Percentiles rank a stretch among this genome's conserved stretches.
These are phyloP conservation scores for Pulicaria dysenterica DNA, from an alignment of 129 eudicot genomes.

Conservation along the genomic window DNA sequence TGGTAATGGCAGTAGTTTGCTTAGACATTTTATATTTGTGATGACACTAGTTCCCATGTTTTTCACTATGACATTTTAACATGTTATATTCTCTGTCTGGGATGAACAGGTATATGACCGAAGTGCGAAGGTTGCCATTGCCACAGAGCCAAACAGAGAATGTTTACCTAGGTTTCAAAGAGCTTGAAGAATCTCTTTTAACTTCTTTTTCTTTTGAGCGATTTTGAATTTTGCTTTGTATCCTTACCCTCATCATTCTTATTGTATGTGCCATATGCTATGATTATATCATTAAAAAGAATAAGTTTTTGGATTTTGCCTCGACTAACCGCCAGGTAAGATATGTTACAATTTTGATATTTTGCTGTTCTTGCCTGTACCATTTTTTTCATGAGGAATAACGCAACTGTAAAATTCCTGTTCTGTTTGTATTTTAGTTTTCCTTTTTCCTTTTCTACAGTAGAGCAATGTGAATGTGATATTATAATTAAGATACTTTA, in stretches of 20 bases:
- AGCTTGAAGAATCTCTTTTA: conserved; percentile 88
- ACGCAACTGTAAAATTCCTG: background rate
- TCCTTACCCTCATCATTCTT: conserved; percentile 8
- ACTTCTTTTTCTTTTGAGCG: conserved; percentile 65
- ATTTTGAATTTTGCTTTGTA: conserved; percentile 42
- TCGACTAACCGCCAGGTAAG: background rate
- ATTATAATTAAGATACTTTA: no score
- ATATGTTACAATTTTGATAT: background rate
- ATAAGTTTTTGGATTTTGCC: conserved; percentile 18
- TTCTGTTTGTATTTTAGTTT: background rate
- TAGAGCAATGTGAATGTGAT: background rate
- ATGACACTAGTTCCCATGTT: background rate
- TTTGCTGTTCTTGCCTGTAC: background rate
- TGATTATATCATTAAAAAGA: conserved; percentile 15
- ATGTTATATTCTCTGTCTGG: background rate
- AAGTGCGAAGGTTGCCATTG: conserved; percentile 82
- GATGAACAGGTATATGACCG: conserved; percentile 80
- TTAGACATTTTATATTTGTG: no score
- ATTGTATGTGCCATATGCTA: conserved; percentile 31
- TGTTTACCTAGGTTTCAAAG: conserved; percentile 78
- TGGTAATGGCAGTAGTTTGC: no score
- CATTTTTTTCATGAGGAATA: background rate
- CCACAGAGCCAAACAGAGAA: conserved; percentile 77
- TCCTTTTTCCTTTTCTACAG: background rate
- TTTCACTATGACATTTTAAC: background rate